Evolutionary conservation across 2,329 filamentous ascomycete genomes (phyloP).

Genomic region (Fusarium sp.): DNA sequence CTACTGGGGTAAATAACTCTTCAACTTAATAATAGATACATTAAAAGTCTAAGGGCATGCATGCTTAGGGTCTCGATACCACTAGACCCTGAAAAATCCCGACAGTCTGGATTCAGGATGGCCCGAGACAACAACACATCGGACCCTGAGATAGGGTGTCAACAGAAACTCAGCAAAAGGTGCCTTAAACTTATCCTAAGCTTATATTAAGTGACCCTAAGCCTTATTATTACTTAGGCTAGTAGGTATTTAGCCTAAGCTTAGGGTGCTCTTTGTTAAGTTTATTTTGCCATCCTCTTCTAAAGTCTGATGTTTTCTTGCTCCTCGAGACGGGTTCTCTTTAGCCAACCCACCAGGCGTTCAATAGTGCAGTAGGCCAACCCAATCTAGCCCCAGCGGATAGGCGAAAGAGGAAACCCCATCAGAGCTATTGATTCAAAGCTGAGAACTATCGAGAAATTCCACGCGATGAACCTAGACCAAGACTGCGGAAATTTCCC

Average conservation of each 20-base stretch:
- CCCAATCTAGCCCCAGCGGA: not conserved
- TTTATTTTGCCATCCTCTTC: not conserved
- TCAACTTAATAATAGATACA: not conserved
- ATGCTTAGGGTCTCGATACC: too few relatives aligned
- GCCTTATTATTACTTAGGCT: too few relatives aligned
- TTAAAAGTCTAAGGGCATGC: not conserved
- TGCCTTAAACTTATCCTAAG: too few relatives aligned
- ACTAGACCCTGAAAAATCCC: not conserved
- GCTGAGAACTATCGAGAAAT: slow-evolving; percentile 14
- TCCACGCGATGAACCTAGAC: not conserved
- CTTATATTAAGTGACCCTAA: too few relatives aligned
- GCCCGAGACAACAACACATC: not conserved
- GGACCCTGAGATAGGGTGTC: too few relatives aligned
- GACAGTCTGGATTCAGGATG: not conserved
- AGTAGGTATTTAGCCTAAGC: not conserved
- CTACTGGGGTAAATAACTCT: not conserved
- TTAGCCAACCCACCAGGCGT: not conserved
- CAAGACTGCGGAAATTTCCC: slow-evolving; percentile 2
- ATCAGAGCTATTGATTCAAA: slow-evolving; percentile 3
- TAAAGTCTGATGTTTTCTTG: not conserved
- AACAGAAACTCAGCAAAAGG: too few relatives aligned
- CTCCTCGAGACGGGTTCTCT: not conserved
- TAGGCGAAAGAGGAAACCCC: not conserved
- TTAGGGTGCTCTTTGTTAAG: accelerated
- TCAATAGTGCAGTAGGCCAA: slow-evolving; percentile 10